A percentile compares a stretch with the other conserved stretches of the same genome.
phyloP scores from a whole-genome alignment of 148 eudicot genomes.

The Tetragonia tetragonoides region DNA sequence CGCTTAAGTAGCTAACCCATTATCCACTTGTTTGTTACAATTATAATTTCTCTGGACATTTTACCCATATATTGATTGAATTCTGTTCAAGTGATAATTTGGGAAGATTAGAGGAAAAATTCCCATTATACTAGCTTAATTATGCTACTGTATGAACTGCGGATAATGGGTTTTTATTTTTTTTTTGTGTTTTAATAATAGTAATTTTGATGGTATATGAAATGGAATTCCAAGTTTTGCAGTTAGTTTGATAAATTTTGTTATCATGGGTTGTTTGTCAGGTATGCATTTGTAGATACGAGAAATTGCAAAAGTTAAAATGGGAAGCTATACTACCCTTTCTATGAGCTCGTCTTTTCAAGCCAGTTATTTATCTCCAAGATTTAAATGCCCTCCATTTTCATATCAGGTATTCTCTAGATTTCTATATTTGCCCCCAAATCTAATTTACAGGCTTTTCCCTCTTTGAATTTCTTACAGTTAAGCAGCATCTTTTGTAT shows the following conservation, averaged over 20 bases:
- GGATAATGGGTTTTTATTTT: not conserved
- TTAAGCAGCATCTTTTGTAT: constrained; percentile 2
- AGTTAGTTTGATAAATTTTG: not conserved
- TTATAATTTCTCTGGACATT: not conserved
- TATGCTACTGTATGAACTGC: not conserved
- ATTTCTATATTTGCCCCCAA: not conserved
- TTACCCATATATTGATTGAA: not conserved
- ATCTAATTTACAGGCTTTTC: not conserved
- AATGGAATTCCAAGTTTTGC: not conserved
- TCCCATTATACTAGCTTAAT: not conserved
- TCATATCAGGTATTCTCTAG: constrained; percentile 16
- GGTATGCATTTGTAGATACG: constrained; percentile 9
- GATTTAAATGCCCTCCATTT: constrained; percentile 2
- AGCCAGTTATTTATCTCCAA: constrained; percentile 14
- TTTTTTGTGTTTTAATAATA: too few relatives aligned
- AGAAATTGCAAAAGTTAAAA: constrained; percentile 15
- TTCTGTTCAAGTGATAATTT: not conserved
- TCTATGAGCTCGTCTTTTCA: constrained; percentile 22
- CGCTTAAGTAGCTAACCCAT: too few relatives aligned
- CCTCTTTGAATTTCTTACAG: not conserved
- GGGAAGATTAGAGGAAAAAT: not conserved
- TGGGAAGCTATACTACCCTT: constrained; percentile 28
- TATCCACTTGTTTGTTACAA: too few relatives aligned
- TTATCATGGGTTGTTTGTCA: constrained; percentile 1
- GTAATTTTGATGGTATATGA: too few relatives aligned